phyloP scores from a whole-genome alignment of 176 grass and related monocot genomes.

The Oryza punctata region DNA sequence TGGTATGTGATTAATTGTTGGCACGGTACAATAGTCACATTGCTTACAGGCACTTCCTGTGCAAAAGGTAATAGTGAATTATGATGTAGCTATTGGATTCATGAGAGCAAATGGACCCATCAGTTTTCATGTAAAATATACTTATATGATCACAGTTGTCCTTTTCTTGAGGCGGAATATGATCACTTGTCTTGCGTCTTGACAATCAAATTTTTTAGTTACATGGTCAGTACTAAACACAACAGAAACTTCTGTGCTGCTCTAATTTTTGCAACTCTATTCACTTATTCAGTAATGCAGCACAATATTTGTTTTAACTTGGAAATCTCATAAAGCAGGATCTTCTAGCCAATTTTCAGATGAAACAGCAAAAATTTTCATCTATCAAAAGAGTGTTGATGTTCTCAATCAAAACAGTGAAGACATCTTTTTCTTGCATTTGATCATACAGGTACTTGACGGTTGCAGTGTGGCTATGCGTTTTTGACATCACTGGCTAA shows the following conservation, averaged over 20 bases:
- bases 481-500: background rate
- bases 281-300: background rate
- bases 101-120: no score
- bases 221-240: background rate
- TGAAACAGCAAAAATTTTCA: background rate
- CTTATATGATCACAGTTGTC: no score
- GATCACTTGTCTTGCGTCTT: no score
- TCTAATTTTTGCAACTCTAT: background rate
- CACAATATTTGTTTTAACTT: slow-evolving; percentile 5
- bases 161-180: no score
- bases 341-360: slow-evolving; percentile 16
- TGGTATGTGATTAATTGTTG: background rate
- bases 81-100: background rate
- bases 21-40: background rate
- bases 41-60: background rate
- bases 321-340: slow-evolving; percentile 14
- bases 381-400: background rate
- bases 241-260: background rate
- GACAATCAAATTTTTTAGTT: no score
- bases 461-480: background rate
- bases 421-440: slow-evolving; percentile 17
- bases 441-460: slow-evolving; percentile 1
- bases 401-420: slow-evolving; percentile 13
- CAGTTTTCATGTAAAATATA: no score
- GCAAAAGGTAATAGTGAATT: background rate